phyloP scores from a whole-genome alignment of 139 green algal genomes.

The Chlorella sorokiniana region DNA sequence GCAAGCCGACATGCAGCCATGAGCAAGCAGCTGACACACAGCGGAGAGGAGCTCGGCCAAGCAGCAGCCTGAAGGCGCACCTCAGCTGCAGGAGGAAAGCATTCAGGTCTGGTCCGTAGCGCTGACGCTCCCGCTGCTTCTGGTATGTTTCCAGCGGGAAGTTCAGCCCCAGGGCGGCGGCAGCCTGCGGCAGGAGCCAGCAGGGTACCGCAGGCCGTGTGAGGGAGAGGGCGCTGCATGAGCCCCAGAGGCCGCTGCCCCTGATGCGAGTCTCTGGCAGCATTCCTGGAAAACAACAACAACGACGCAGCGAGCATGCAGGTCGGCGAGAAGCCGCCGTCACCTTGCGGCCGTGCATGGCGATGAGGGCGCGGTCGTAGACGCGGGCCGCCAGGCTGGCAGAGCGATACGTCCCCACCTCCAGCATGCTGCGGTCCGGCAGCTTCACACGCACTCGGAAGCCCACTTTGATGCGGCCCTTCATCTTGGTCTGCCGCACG shows the following conservation, averaged over 20 bases:
- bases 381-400: slow-evolving; percentile 11
- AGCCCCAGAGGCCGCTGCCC: not conserved
- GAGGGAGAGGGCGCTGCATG: too few relatives aligned
- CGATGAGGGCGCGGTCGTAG: slow-evolving; percentile 33
- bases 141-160: slow-evolving; percentile 5
- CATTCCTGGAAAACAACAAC: too few relatives aligned
- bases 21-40: too few relatives aligned
- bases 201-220: too few relatives aligned
- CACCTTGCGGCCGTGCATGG: slow-evolving; percentile 14
- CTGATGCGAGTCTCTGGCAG: not conserved
- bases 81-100: slow-evolving; percentile 1
- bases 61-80: not conserved
- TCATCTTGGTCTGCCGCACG: not conserved
- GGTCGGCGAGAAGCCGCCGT: not conserved
- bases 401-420: not conserved
- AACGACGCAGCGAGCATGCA: too few relatives aligned
- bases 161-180: slow-evolving; percentile 13
- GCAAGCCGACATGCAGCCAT: too few relatives aligned
- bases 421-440: not conserved
- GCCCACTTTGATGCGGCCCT: not conserved
- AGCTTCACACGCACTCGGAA: not conserved
- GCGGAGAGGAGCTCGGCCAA: too few relatives aligned
- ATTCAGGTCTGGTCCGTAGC: slow-evolving; percentile 26
- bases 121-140: not conserved
- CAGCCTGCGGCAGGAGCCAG: not conserved